phyloP scores from a whole-genome alignment of 495 filamentous ascomycete species.

The Cetradonia linearis region DNA sequence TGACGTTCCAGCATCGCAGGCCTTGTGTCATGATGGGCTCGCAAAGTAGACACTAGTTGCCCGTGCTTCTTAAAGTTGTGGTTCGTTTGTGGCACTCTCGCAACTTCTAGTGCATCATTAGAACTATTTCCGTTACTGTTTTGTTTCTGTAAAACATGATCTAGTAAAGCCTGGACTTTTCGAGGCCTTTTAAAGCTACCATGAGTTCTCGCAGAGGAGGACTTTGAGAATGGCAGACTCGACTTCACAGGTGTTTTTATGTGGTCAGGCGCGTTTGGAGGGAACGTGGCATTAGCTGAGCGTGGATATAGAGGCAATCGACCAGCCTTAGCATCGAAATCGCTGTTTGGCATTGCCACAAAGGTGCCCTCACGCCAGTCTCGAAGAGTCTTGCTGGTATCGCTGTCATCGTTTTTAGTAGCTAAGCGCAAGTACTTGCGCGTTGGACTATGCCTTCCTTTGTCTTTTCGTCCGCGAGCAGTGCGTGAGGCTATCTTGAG shows the following conservation, averaged over 20 bases:
- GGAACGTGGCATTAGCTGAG: conserved; percentile 27
- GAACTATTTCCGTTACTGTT: not conserved
- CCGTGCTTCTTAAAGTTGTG: conserved; percentile 9
- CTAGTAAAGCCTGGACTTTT: conserved; percentile 12
- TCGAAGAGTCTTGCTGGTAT: conserved; percentile 54
- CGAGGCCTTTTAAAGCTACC: conserved; percentile 6
- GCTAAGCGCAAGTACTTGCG: conserved; percentile 64
- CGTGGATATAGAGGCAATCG: conserved; percentile 27
- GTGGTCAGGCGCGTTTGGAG: not conserved
- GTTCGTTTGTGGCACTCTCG: not conserved
- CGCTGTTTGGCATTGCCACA: conserved; percentile 32
- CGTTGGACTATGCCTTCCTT: conserved; percentile 64
- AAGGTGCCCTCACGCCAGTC: conserved; percentile 72
- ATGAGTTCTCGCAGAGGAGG: not conserved
- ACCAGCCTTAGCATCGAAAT: conserved; percentile 17
- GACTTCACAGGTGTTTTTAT: not conserved
- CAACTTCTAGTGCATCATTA: not conserved
- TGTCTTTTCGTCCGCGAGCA: conserved; percentile 49
- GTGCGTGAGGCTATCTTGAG: conserved; percentile 66
- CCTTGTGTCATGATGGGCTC: conserved; percentile 13
- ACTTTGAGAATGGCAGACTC: not conserved
- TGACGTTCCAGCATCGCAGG: conserved; percentile 26
- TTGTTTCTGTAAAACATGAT: conserved; percentile 5
- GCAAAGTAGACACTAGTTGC: conserved; percentile 14
- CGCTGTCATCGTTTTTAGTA: conserved; percentile 61